phyloP scores from a whole-genome alignment of 192 early-diverging fungal genomes.

The Podila horticola region DNA sequence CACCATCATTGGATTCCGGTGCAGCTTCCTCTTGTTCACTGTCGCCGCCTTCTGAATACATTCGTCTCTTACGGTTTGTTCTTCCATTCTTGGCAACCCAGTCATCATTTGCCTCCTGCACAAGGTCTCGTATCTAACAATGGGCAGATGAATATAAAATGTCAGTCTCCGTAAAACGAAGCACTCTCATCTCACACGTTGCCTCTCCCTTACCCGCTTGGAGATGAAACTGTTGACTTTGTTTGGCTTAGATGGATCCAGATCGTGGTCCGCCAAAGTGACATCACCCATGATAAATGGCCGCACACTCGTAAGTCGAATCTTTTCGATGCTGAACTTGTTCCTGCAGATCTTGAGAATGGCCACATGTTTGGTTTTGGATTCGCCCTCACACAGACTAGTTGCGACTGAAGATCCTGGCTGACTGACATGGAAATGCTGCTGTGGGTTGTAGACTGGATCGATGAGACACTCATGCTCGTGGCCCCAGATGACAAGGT shows the following conservation, averaged over 20 bases:
- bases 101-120: slow-evolving; percentile 69
- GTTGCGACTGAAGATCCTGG: slow-evolving; percentile 95
- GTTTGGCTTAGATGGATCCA: slow-evolving; percentile 66
- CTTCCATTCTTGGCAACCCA: slow-evolving; percentile 60
- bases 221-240: slow-evolving; percentile 63
- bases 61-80: slow-evolving; percentile 23
- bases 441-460: slow-evolving; percentile 70
- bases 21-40: slow-evolving; percentile 33
- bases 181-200: background rate
- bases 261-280: slow-evolving; percentile 57
- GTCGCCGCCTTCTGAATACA: slow-evolving; percentile 40
- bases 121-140: slow-evolving; percentile 65
- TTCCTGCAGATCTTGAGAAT: slow-evolving; percentile 71
- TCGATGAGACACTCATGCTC: slow-evolving; percentile 95
- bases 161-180: background rate
- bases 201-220: slow-evolving; percentile 50
- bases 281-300: slow-evolving; percentile 88
- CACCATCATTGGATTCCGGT: background rate
- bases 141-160: background rate
- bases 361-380: slow-evolving; percentile 59
- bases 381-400: slow-evolving; percentile 86
- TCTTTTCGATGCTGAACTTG: slow-evolving; percentile 78
- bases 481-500: slow-evolving; percentile 95
- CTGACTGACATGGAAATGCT: slow-evolving; percentile 84
- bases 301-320: slow-evolving; percentile 82